Conservation (phyloP, 1,284 basidiomycete species). For the Irpex sp. region DNA sequence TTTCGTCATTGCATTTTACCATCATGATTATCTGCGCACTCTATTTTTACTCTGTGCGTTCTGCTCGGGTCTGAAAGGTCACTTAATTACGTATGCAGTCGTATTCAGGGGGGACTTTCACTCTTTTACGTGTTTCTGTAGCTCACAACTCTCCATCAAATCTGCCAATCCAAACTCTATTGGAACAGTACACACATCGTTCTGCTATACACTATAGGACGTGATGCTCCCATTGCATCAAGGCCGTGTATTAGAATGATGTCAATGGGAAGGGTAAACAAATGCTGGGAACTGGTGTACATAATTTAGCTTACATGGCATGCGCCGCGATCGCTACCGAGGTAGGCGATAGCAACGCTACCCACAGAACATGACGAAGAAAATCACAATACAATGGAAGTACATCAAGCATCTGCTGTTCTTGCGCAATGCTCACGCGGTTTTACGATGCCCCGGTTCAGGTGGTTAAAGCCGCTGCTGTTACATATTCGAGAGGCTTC, state of each 20-base stretch:
- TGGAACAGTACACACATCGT: too few relatives aligned
- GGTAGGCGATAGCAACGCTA: background rate
- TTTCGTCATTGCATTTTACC: slow-evolving; percentile 34
- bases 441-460: background rate
- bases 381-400: background rate
- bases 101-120: too few relatives aligned
- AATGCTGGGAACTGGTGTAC: too few relatives aligned
- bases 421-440: background rate
- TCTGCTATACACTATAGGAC: too few relatives aligned
- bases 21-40: background rate
- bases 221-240: too few relatives aligned
- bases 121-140: too few relatives aligned
- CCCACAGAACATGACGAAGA: background rate
- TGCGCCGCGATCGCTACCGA: background rate
- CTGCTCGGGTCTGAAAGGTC: background rate
- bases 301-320: background rate
- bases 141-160: too few relatives aligned
- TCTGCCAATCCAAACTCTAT: too few relatives aligned
- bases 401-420: background rate
- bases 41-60: background rate
- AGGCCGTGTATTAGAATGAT: background rate
- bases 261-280: background rate
- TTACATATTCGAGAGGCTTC: background rate
- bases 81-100: too few relatives aligned
- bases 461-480: background rate